Evolutionary conservation across 164 flowering plant genomes (phyloP).

Genomic region (Tetracentron sinense): DNA sequence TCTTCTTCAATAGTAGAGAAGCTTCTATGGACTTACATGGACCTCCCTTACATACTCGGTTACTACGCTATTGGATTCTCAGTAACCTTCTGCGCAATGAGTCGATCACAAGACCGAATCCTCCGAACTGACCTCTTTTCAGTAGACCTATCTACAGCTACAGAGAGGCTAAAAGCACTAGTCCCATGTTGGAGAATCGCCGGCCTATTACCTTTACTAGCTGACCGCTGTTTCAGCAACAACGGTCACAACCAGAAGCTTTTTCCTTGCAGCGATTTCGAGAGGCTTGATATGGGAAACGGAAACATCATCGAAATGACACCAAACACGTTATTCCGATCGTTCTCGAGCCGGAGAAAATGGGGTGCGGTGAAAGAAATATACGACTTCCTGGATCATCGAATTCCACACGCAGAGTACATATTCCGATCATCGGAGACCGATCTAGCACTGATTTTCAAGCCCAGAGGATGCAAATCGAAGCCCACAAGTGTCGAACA

Average conservation of each 20-base stretch:
- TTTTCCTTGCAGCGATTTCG: slow-evolving; percentile 46
- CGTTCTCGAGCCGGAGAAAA: slow-evolving; percentile 37
- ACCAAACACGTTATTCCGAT: slow-evolving; percentile 36
- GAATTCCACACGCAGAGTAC: slow-evolving; percentile 57
- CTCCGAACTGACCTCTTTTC: slow-evolving; percentile 56
- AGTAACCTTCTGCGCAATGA: slow-evolving; percentile 65
- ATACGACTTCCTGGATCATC: slow-evolving; percentile 47
- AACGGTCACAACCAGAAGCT: slow-evolving; percentile 14
- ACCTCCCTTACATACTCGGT: slow-evolving; percentile 62
- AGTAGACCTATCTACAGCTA: slow-evolving; percentile 45
- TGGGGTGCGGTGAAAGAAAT: slow-evolving; percentile 55
- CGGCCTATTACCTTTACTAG: slow-evolving; percentile 40
- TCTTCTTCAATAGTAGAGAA: slow-evolving; percentile 48
- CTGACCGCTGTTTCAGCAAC: slow-evolving; percentile 34
- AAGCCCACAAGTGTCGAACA: slow-evolving; percentile 43
- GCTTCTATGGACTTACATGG: slow-evolving; percentile 52
- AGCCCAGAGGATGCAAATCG: slow-evolving; percentile 48
- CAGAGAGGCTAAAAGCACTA: slow-evolving; percentile 52
- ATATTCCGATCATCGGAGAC: slow-evolving; percentile 28
- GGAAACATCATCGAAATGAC: slow-evolving; percentile 49
- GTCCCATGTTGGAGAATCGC: slow-evolving; percentile 67
- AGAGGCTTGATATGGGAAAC: slow-evolving; percentile 39
- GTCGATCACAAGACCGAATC: slow-evolving; percentile 45
- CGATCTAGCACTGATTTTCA: slow-evolving; percentile 40
- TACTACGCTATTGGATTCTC: slow-evolving; percentile 56